Conservation (phyloP, 2,329 filamentous ascomycete species). For the Byssothecium circinans region DNA sequence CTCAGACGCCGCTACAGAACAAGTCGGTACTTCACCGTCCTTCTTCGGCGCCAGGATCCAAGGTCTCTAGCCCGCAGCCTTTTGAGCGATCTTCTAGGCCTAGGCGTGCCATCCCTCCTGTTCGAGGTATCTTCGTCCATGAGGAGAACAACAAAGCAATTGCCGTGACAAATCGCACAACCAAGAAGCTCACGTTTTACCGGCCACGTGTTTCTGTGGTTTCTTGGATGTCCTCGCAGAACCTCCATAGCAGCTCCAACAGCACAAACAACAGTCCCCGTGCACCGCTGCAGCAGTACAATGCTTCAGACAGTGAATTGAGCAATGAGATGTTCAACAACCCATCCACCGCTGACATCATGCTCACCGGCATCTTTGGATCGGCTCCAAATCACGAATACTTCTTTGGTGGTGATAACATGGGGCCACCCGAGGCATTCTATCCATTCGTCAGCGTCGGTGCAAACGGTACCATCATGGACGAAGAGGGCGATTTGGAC, state of each 20-base stretch:
- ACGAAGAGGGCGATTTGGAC: constrained; percentile 61
- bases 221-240: constrained; percentile 32
- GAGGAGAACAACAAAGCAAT: constrained; percentile 43
- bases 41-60: constrained; percentile 48
- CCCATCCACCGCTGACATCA: constrained; percentile 62
- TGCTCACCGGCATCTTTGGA: constrained; percentile 72
- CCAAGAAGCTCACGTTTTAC: constrained; percentile 48
- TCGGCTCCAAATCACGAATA: constrained; percentile 47
- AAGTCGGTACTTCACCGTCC: constrained; percentile 54
- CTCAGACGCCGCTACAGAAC: constrained; percentile 47
- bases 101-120: constrained; percentile 33
- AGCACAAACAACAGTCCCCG: constrained; percentile 46
- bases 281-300: constrained; percentile 38
- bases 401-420: constrained; percentile 60
- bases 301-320: constrained; percentile 44
- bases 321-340: constrained; percentile 40
- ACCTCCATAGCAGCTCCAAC: constrained; percentile 42
- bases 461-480: constrained; percentile 58
- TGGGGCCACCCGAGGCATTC: constrained; percentile 75
- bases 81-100: constrained; percentile 38
- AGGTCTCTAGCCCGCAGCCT: constrained; percentile 40
- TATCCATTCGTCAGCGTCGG: constrained; percentile 64
- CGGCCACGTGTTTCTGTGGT: constrained; percentile 36
- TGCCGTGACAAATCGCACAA: constrained; percentile 45
- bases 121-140: constrained; percentile 42